Conservation (phyloP, 345 rosid species). For the Acer negundo region DNA sequence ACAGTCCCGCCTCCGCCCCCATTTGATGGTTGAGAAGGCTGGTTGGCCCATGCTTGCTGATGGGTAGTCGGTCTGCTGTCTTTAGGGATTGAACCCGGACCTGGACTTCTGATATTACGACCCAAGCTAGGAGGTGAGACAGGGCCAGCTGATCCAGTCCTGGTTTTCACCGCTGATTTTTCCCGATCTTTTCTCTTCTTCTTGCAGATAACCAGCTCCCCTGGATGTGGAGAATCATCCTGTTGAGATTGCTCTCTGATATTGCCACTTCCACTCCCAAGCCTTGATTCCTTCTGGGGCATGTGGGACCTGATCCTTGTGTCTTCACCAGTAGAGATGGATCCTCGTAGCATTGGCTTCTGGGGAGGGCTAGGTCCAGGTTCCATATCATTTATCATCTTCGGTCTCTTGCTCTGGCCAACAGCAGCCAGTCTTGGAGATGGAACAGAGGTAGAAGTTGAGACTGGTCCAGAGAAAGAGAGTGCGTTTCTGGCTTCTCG, state of each 20-base stretch:
- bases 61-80: constrained; percentile 49
- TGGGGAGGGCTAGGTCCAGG: constrained; percentile 53
- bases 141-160: constrained; percentile 72
- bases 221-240: constrained; percentile 91
- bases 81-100: constrained; percentile 48
- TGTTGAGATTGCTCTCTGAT: constrained; percentile 51
- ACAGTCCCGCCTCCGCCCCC: constrained; percentile 57
- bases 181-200: constrained; percentile 99
- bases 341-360: constrained; percentile 54
- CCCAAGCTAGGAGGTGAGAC: constrained; percentile 75
- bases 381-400: constrained; percentile 56
- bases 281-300: constrained; percentile 73
- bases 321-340: constrained; percentile 49
- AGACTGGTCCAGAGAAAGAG: constrained; percentile 58
- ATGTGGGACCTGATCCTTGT: constrained; percentile 67
- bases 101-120: constrained; percentile 65
- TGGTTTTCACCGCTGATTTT: constrained; percentile 57
- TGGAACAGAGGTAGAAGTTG: constrained; percentile 50
- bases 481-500: constrained; percentile 76
- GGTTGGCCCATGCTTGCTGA: constrained; percentile 79
- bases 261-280: constrained; percentile 51
- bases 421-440: constrained; percentile 52
- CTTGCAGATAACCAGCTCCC: constrained; percentile 94
- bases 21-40: constrained; percentile 54
- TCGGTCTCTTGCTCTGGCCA: constrained; percentile 71